Percentiles rank a stretch among this genome's conserved stretches.
Conservation (phyloP, 495 filamentous ascomycete genomes). For the Hyaloscypha variabilis region DNA sequence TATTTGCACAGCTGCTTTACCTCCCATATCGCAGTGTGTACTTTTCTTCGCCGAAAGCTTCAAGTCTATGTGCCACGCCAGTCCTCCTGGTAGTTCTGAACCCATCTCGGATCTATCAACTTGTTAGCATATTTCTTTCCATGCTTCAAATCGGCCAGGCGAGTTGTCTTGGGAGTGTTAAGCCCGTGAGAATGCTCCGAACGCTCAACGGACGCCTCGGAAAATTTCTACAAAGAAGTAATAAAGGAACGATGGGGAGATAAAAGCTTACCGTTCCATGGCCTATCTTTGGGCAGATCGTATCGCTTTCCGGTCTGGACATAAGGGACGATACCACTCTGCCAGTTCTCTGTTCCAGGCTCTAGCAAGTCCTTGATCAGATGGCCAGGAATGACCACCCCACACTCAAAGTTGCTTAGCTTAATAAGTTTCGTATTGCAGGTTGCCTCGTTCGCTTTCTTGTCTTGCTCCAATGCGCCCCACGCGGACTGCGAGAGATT, state of each 20-base stretch:
- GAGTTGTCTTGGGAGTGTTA: background rate
- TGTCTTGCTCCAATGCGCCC: slow-evolving; percentile 27
- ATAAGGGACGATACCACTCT: slow-evolving; percentile 28
- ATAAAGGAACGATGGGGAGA: background rate
- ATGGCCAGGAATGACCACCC: slow-evolving; percentile 27
- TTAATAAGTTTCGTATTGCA: slow-evolving; percentile 25
- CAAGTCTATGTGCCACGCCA: background rate
- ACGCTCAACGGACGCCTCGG: background rate
- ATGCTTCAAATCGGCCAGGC: no score
- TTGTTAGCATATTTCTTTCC: background rate
- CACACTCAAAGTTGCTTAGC: slow-evolving; percentile 29
- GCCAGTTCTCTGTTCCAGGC: slow-evolving; percentile 23
- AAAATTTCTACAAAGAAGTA: background rate
- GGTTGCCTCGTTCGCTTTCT: slow-evolving; percentile 22
- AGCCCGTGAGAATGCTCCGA: background rate
- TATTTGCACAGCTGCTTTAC: no score
- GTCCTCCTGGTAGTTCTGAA: background rate
- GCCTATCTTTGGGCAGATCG: slow-evolving; percentile 22
- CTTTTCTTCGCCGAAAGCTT: no score
- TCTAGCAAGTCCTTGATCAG: slow-evolving; percentile 24
- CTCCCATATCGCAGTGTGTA: no score
- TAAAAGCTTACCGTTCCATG: slow-evolving; percentile 27
- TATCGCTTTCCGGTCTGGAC: slow-evolving; percentile 18
- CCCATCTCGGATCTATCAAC: background rate
- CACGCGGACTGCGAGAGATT: slow-evolving; percentile 31